Conservation (phyloP, 1,139 yeast genomes). For the Candida sp. region DNA sequence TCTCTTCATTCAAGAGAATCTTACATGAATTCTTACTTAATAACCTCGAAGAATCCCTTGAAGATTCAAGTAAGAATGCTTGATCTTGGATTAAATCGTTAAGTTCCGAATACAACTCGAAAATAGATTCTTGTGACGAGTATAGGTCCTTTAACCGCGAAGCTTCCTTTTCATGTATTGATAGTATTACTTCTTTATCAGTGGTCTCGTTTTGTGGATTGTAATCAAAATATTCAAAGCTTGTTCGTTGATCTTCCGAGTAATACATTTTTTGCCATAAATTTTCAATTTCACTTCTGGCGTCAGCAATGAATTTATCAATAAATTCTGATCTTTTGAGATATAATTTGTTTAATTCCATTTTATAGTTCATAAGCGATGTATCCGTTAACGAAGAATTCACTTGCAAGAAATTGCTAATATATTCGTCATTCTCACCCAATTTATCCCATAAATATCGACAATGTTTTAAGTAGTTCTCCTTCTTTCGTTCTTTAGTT, state of each 20-base stretch:
- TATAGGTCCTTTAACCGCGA: conserved; percentile 46
- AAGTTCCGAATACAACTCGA: conserved; percentile 53
- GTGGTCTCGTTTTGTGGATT: conserved; percentile 38
- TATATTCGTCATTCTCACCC: conserved; percentile 35
- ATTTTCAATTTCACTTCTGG: conserved; percentile 54
- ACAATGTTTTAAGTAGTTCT: conserved; percentile 34
- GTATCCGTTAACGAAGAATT: conserved; percentile 38
- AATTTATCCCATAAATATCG: conserved; percentile 48
- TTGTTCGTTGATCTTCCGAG: conserved; percentile 39
- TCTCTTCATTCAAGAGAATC: conserved; percentile 77
- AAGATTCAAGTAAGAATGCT: conserved; percentile 58
- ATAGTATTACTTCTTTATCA: conserved; percentile 53
- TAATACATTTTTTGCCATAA: conserved; percentile 65
- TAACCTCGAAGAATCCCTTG: conserved; percentile 78
- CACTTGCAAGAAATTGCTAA: conserved; percentile 30
- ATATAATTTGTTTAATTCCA: conserved; percentile 56
- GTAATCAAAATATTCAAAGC: conserved; percentile 32
- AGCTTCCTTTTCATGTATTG: conserved; percentile 63
- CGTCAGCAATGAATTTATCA: conserved; percentile 62
- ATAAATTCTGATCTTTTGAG: conserved; percentile 61
- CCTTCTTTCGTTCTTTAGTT: conserved; percentile 31
- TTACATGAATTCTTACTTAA: conserved; percentile 76
- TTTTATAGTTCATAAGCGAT: conserved; percentile 38
- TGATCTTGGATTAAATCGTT: conserved; percentile 59
- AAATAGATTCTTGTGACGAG: conserved; percentile 51